phyloP scores from a whole-genome alignment of 2,329 filamentous ascomycete species.

The Conoideocrella luteorostrata region DNA sequence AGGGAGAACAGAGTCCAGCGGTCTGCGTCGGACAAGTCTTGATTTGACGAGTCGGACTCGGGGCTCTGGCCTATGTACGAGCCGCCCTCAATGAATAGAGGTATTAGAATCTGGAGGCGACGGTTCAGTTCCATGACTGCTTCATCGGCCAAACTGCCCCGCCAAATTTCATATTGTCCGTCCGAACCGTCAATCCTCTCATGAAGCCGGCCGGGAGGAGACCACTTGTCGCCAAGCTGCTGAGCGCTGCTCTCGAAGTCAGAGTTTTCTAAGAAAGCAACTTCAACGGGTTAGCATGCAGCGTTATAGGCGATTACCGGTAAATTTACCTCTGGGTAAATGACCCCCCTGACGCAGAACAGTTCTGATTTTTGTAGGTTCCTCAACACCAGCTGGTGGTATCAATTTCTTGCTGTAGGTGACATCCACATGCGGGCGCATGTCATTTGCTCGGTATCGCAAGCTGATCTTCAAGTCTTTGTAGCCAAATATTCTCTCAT shows the following conservation, averaged over 20 bases:
- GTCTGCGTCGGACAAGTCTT: constrained; percentile 64
- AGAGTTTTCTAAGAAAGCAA: constrained; percentile 57
- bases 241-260: constrained; percentile 57
- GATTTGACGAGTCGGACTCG: constrained; percentile 51
- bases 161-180: constrained; percentile 77
- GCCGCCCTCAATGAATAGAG: constrained; percentile 92
- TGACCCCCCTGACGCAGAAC: constrained; percentile 58
- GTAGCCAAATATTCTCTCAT: constrained; percentile 88
- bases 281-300: constrained; percentile 31
- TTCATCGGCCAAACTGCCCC: constrained; percentile 63
- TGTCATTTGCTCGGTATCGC: constrained; percentile 60
- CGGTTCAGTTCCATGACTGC: constrained; percentile 65
- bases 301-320: background rate
- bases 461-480: constrained; percentile 71
- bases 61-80: constrained; percentile 54
- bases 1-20: constrained; percentile 92
- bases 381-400: constrained; percentile 54
- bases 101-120: constrained; percentile 76
- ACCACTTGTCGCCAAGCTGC: constrained; percentile 41
- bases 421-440: constrained; percentile 70
- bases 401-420: constrained; percentile 67
- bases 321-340: constrained; percentile 57
- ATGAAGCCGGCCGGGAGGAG: constrained; percentile 69
- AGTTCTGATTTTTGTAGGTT: constrained; percentile 62
- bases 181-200: constrained; percentile 55